Evolutionary conservation across 1,139 yeast species (phyloP), one percentile per base, ranked within the genome.

Genomic region (Geotrichum europaeum): DNA sequence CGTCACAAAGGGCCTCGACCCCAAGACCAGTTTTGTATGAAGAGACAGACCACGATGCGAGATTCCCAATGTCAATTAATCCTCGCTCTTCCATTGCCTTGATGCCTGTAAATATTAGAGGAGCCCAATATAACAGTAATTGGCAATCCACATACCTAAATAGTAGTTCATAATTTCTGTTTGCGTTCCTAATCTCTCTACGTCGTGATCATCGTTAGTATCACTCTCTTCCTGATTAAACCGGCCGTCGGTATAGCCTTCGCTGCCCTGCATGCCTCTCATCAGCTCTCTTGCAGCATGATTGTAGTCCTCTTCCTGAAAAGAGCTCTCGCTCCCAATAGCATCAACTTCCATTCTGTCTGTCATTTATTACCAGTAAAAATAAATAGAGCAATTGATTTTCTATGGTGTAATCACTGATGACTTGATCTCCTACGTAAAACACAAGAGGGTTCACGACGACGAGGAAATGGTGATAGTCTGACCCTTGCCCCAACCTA

Each of bases 31-130:
- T 81, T 67, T 92, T 94, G 68, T 63, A 76, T 0, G 96, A 86
- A 1, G 96, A 88, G 0, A 90, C 84, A 53, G 85, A 82, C 98
- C 99, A 94, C 49, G 86, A 81, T 0, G 96, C 98, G 36, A 88
- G 75, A 10, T 86, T 84, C 1, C 96, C 90, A 20, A 94, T 80
- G 70, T 94, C 97, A 3, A 81, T 75, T 18, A 84, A 70, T 12
- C 89, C 91, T 40, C 78, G 69, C 4, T 75, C 73, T 63, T 87
- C 92, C 64, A 86, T 72, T 60, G 82, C 84, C 61, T 80, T 80
- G 2, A 85, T 71, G 13, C 64, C 64, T 61, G 18, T 12, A 22
- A 24, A 34, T 15, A 15, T 56, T 18, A 59, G 53, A 28, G 20
- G n/a, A 20, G 9, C n/a, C 22, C 40, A 22, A 9, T 12, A 53